Percentiles rank a stretch among this genome's conserved stretches.
Conservation (phyloP, 148 eudicot species). For the Vaccinium vitisidaea region DNA sequence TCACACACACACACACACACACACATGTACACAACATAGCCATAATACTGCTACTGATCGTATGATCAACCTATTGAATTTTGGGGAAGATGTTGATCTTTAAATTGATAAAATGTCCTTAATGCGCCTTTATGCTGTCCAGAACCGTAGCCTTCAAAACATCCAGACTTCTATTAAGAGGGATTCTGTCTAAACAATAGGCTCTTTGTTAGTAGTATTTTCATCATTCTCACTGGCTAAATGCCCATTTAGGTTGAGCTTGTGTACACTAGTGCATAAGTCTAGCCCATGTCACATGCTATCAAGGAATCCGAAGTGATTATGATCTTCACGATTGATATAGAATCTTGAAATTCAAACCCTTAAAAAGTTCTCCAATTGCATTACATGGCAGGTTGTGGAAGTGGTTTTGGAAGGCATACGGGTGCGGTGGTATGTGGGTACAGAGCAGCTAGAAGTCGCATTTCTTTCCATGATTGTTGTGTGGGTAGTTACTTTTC, state of each 20-base stretch:
- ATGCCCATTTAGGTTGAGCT: background rate
- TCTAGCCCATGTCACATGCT: background rate
- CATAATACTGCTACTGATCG: background rate
- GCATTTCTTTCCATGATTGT: background rate
- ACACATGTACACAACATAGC: background rate
- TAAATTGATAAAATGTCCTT: too few species aligned
- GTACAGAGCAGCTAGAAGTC: conserved; percentile 1
- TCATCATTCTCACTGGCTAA: background rate
- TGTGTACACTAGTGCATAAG: background rate
- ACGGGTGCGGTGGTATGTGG: background rate
- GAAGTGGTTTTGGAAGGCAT: background rate
- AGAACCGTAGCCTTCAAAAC: background rate
- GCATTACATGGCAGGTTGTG: background rate
- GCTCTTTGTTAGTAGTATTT: background rate
- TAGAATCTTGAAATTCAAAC: background rate
- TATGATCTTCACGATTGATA: background rate
- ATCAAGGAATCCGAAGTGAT: background rate
- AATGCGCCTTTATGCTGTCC: too few species aligned
- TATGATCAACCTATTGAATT: background rate
- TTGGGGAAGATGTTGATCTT: too few species aligned
- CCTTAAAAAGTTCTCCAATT: background rate
- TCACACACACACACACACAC: background rate
- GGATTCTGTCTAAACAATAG: background rate
- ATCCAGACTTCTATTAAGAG: background rate
- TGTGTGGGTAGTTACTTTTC: background rate